These are phyloP conservation scores for Saksenaea vasiformis DNA, from an alignment of 371 early-diverging fungal genomes.

Conservation along the genomic window DNA sequence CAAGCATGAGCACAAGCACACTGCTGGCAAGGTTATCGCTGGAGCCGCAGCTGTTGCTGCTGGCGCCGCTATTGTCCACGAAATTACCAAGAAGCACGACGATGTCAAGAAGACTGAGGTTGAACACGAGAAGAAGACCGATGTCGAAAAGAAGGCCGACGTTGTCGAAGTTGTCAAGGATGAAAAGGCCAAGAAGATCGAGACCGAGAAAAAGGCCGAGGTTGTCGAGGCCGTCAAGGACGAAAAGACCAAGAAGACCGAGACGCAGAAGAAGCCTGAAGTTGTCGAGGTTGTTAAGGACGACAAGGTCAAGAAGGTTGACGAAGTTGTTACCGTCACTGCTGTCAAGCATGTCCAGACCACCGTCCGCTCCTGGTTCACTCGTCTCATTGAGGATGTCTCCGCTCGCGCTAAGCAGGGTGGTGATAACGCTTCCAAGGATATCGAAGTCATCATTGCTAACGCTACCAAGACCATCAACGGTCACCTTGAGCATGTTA, in stretches of 20 bases:
- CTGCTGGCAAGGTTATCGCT: not conserved
- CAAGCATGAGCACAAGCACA: conserved; percentile 3
- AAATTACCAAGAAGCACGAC: conserved; percentile 2
- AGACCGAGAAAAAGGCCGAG: not conserved
- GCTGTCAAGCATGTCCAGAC: conserved; percentile 22
- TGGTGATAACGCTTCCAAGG: conserved; percentile 24
- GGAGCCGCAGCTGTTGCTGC: conserved; percentile 6
- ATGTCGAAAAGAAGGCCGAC: not conserved
- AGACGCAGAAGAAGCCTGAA: too few species aligned
- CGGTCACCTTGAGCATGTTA: not conserved
- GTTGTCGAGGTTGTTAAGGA: too few species aligned
- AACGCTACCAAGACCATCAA: conserved; percentile 19
- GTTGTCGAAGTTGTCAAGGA: not conserved
- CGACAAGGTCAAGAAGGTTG: not conserved
- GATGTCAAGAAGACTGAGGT: not conserved
- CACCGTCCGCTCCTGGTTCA: conserved; percentile 35
- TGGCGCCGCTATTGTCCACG: not conserved
- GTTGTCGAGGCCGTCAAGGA: not conserved
- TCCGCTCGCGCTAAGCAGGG: conserved; percentile 34
- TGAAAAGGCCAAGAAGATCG: not conserved
- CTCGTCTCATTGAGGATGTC: conserved; percentile 28
- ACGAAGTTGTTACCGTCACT: not conserved
- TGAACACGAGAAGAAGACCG: too few species aligned
- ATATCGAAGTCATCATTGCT: conserved; percentile 34
- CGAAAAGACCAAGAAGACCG: too few species aligned